Evolutionary conservation across 306 rosid genomes (phyloP).

Genomic region (Prunus mongolica): DNA sequence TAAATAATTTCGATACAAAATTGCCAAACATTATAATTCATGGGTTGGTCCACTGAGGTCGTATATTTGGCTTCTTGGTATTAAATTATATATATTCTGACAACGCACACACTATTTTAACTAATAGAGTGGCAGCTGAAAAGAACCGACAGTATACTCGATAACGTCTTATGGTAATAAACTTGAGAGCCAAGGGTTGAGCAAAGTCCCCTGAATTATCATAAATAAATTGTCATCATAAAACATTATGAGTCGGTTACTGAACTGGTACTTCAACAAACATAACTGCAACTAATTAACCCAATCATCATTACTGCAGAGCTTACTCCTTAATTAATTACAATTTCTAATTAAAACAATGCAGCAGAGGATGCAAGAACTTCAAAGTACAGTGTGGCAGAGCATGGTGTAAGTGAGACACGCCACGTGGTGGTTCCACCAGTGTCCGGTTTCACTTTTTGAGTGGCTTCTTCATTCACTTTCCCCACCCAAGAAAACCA

Average conservation of each 20-base stretch:
- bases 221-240: neutral
- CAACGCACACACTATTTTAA: too few species aligned
- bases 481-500: neutral
- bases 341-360: too few species aligned
- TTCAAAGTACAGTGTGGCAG: neutral
- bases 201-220: neutral
- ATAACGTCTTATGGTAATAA: neutral
- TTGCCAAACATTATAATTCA: neutral
- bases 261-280: neutral
- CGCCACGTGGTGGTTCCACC: slow-evolving; percentile 6
- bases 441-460: neutral
- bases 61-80: too few species aligned
- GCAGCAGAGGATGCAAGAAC: neutral
- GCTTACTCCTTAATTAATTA: too few species aligned
- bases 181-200: neutral
- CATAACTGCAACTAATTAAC: neutral
- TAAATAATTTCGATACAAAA: too few species aligned
- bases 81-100: too few species aligned
- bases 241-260: neutral
- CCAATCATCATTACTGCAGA: too few species aligned
- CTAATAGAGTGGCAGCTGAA: neutral
- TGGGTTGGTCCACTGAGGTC: neutral
- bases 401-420: neutral
- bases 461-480: neutral
- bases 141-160: neutral